Conservation (phyloP, 768 basidiomycete species). For the Podaxis sp. region DNA sequence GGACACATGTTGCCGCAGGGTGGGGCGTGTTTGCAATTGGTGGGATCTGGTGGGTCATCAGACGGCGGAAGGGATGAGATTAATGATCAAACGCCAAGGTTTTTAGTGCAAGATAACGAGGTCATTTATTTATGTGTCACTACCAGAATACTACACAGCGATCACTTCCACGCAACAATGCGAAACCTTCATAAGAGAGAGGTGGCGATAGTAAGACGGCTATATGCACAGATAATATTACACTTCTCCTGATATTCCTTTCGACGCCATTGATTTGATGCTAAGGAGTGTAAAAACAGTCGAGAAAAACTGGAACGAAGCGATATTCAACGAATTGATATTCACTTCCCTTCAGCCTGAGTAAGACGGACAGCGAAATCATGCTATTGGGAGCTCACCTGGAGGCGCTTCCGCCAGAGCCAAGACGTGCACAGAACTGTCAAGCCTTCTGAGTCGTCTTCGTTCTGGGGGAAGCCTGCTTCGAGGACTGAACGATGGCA, state of each 20-base stretch:
- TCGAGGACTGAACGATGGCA: not conserved
- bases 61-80: not conserved
- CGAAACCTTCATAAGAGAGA: not conserved
- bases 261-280: not conserved
- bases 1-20: conserved; percentile 32
- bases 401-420: not conserved
- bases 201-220: not conserved
- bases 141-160: not conserved
- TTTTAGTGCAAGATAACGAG: not conserved
- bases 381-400: not conserved
- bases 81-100: not conserved
- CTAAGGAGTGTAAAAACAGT: not conserved
- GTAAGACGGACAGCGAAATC: not conserved
- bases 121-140: no score
- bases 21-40: conserved; percentile 31
- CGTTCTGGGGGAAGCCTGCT: no score
- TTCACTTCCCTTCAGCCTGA: not conserved
- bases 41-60: conserved; percentile 25
- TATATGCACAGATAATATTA: not conserved
- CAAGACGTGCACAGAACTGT: not conserved
- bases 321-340: not conserved
- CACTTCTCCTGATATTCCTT: not conserved
- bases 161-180: not conserved
- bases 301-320: not conserved
- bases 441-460: no score